A percentile compares a stretch with the other conserved stretches of the same genome.
These are phyloP conservation scores for Penicillium lagena DNA, from an alignment of 495 filamentous ascomycete species.

Conservation along the genomic window DNA sequence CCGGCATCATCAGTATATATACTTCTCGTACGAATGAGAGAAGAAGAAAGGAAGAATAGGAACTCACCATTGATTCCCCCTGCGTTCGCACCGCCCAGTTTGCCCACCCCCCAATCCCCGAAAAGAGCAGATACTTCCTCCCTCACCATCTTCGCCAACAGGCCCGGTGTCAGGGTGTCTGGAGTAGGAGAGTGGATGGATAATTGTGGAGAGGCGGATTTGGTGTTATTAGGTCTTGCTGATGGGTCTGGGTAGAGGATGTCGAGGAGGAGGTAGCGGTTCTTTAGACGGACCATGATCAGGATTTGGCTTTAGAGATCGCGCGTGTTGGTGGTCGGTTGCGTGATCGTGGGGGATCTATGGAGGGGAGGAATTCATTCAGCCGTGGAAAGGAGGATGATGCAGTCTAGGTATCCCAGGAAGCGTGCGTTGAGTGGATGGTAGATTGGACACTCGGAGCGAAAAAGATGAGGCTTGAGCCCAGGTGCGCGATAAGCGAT, in stretches of 20 bases:
- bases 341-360: no score
- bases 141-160: constrained; percentile 61
- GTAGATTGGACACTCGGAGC: not conserved
- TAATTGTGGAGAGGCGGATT: constrained; percentile 34
- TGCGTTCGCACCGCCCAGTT: constrained; percentile 44
- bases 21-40: not conserved
- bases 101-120: constrained; percentile 85
- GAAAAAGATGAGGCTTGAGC: not conserved
- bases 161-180: constrained; percentile 52
- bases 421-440: no score
- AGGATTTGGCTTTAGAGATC: no score
- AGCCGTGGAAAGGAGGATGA: no score
- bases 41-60: constrained; percentile 1
- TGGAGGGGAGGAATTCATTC: no score
- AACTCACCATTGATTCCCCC: constrained; percentile 56
- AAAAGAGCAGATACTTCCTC: constrained; percentile 65
- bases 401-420: no score
- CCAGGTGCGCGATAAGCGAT: not conserved
- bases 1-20: constrained; percentile 1
- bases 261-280: constrained; percentile 87
- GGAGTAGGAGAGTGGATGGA: constrained; percentile 72
- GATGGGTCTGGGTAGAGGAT: constrained; percentile 73
- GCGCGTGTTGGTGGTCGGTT: no score
- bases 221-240: constrained; percentile 20
- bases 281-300: constrained; percentile 88